Evolutionary conservation across 768 basidiomycete genomes (phyloP), one percentile per base, ranked within the genome.

Genomic region (Boletus barrowsii): DNA sequence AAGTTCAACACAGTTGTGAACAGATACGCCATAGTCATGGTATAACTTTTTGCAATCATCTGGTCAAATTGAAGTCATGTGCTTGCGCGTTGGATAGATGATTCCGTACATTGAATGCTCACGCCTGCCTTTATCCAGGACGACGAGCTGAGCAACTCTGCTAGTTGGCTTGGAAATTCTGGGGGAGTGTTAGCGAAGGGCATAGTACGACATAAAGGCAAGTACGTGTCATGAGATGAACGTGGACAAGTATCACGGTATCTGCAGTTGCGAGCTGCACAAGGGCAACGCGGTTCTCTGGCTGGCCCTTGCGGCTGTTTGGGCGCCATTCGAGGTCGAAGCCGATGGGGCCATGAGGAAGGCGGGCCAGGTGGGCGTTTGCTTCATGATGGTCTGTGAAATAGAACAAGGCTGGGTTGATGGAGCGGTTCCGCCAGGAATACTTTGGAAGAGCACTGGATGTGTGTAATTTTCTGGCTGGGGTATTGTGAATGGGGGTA

Each of bases 281-380:
- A 22, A 92, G 76, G 3, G 90, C 83, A 18, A 88, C 84, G 22
- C 78, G 86, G 63, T 91, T 87, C 67, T 84, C 79, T 26, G 70
- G 62, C 24, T 69, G 63, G 18, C 84, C 82, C 63, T 81, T 83
- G 43, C 59, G 57, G 60, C 71, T 83, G 18, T 63, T 81, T 0
- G 90, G 90, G 55, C 78, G 82, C 89, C 90, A 92, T 69, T 93
- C 90, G 36, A 89, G 74, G 64, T 93, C 90, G 58, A 92, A 83
- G 26, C 90, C 90, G 47, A 80, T 40, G 14, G 64, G 66, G 4
- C 70, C 71, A 24, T 40, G 53, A 8, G 62, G 60, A n/a, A 71
- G 45, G 7, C 18, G 4, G 36, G 60, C 51, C 29, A 71, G 62
- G 14, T 41, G 44, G 15, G 22, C 22, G 20, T 71, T 53, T 40